A percentile compares a stretch with the other conserved stretches of the same genome.
Evolutionary conservation across 169 alveolate species (phyloP).

Genomic region (Amoebophrya sp.): DNA sequence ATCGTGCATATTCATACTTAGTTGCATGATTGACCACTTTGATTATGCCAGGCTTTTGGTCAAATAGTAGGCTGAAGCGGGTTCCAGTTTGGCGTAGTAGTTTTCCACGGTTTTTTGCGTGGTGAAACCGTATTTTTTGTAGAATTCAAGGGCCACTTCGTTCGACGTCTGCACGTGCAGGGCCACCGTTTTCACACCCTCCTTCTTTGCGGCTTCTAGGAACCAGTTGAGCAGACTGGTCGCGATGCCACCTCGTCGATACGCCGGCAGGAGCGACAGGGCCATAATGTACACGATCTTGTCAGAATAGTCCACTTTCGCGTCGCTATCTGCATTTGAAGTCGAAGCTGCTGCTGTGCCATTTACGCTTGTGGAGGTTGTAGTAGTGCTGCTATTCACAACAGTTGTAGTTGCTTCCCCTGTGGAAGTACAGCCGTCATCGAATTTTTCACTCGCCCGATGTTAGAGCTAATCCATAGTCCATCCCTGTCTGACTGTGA

Average conservation of each 20-base stretch:
- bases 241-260: neutral
- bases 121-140: neutral
- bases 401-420: too few relatives aligned
- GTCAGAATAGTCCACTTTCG: too few relatives aligned
- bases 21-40: too few relatives aligned
- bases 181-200: neutral
- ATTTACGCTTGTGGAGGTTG: neutral
- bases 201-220: neutral
- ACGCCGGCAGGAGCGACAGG: neutral
- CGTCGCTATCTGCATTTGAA: neutral
- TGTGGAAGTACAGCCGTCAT: too few relatives aligned
- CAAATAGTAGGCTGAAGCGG: neutral
- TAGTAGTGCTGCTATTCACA: too few relatives aligned
- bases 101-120: neutral
- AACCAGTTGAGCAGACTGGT: neutral
- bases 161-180: neutral
- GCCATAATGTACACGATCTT: neutral
- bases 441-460: too few relatives aligned
- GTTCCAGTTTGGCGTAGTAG: neutral
- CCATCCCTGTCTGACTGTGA: too few relatives aligned
- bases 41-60: neutral
- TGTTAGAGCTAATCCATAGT: too few relatives aligned
- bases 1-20: too few relatives aligned
- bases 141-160: neutral
- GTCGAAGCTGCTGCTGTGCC: neutral